Percentiles rank a stretch among this genome's conserved stretches.
phyloP scores from a whole-genome alignment of 495 filamentous ascomycete genomes.

The Xanthoparmelia taractica region DNA sequence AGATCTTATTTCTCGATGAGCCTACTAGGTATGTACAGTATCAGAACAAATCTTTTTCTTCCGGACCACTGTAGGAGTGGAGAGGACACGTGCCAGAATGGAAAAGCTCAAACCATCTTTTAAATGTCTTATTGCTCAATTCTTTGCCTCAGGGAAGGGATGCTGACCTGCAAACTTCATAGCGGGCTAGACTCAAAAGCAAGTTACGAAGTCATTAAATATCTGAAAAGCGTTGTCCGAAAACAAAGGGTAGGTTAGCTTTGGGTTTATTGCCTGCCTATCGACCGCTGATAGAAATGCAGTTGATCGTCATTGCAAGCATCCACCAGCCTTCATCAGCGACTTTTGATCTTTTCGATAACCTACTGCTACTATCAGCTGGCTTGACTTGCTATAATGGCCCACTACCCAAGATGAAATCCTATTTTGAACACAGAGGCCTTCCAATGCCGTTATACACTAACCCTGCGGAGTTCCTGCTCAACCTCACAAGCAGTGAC shows the following conservation, averaged over 20 bases:
- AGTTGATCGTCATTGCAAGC: constrained; percentile 64
- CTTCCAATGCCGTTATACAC: constrained; percentile 54
- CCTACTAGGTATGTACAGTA: constrained; percentile 47
- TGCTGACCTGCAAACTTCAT: neutral
- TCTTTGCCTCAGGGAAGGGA: neutral
- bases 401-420: constrained; percentile 39
- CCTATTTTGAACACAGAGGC: constrained; percentile 53
- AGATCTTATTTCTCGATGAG: constrained; percentile 75
- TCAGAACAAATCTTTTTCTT: no score
- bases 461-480: constrained; percentile 71
- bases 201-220: constrained; percentile 60
- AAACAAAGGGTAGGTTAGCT: constrained; percentile 38
- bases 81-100: no score
- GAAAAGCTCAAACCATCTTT: neutral
- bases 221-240: constrained; percentile 53
- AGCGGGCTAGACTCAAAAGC: constrained; percentile 65
- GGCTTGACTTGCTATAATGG: constrained; percentile 67
- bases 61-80: neutral
- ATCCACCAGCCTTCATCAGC: constrained; percentile 77
- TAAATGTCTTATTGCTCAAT: neutral
- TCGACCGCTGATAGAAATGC: neutral
- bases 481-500: constrained; percentile 69
- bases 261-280: neutral
- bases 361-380: constrained; percentile 61
- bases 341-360: constrained; percentile 72